Evolutionary conservation across 768 basidiomycete species (phyloP).

Genomic region (Chalciporus sphaerocephalus): DNA sequence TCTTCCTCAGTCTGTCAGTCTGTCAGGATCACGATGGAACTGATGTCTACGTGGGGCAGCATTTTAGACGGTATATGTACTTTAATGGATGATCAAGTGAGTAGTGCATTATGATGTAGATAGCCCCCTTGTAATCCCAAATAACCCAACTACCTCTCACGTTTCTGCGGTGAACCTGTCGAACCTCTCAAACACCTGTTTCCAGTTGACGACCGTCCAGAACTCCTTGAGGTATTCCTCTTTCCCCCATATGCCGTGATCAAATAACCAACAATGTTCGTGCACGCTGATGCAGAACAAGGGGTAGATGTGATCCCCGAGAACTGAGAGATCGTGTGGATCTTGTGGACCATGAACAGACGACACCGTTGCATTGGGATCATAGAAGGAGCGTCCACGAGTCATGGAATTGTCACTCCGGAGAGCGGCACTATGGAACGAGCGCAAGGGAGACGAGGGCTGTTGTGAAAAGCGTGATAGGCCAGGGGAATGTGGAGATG

Average conservation of each 20-base stretch:
- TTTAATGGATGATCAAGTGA: conserved; percentile 14
- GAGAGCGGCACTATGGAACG: conserved; percentile 25
- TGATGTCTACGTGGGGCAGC: neutral
- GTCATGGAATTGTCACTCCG: conserved; percentile 4
- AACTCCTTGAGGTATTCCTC: conserved; percentile 81
- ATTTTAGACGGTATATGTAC: conserved; percentile 14
- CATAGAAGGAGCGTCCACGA: conserved; percentile 26
- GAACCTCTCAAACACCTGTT: conserved; percentile 42
- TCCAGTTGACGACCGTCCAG: conserved; percentile 82
- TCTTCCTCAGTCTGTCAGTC: too few species aligned
- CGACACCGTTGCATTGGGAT: conserved; percentile 13
- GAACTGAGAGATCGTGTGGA: conserved; percentile 21
- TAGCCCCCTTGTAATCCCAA: conserved; percentile 1
- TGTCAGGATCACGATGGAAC: neutral
- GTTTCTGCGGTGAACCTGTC: conserved; percentile 16
- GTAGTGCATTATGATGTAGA: conserved; percentile 22
- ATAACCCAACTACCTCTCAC: conserved; percentile 4
- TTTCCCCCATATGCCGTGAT: conserved; percentile 88
- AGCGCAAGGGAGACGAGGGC: conserved; percentile 27
- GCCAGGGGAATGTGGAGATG: conserved; percentile 44
- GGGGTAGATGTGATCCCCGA: conserved; percentile 63
- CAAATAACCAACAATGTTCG: conserved; percentile 86
- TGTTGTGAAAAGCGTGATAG: conserved; percentile 30
- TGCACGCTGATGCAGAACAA: conserved; percentile 75
- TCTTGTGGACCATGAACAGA: conserved; percentile 11